Base-by-base conservation (phyloP, 1,284 basidiomycete genomes). In the Irpex lacteus region DNA sequence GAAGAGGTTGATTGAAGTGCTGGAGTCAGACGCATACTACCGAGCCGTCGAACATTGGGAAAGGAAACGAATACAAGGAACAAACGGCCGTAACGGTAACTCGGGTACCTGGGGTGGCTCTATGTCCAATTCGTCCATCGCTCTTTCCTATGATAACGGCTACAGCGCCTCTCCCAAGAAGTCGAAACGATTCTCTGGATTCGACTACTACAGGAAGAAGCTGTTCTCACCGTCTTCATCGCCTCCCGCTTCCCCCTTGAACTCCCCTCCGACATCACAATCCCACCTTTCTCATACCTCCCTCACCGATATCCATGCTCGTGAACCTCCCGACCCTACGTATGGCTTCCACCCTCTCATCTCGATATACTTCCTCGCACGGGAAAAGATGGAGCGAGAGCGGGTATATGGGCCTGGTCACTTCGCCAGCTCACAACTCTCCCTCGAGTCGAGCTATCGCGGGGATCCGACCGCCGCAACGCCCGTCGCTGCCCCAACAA, bases 371-470 rank as follows among this genome's bases (percentile, higher is more conserved):
- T 98, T 91, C 79, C 87, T 99, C 18, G 94, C 97, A 1, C 82
- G 92, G 62, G 97, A 99, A 80, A 98, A 98, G 82, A 85, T 96
- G 75, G 96, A 98, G 72, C 83, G 97, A 60, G 96, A 98, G 72
- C 85, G 86, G 64, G 91, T 98, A 3, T 98, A 96, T 76, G 97
- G 97, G 0, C 89, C 91, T 0, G 95, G 95, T 1, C 90, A 94
- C 69, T 99, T 99, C 76, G 97, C 97, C 1, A 94, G 88, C 61
- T 98, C 96, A 1, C 94, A 96, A 71, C 77, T 96, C 19, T 82
- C 81, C 1, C 68, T 81, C 19, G 74, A 76, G 60, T 66, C 73
- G 0, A 65, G 65, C 67, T 47, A 71, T 60, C 65, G 70, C 36
- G 63, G 69, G 9, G 71, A 74, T 37, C 49, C 68, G 6, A 38